Evolutionary conservation across 805 yeast genomes (phyloP).

Genomic region (Candida tammaniensis): DNA sequence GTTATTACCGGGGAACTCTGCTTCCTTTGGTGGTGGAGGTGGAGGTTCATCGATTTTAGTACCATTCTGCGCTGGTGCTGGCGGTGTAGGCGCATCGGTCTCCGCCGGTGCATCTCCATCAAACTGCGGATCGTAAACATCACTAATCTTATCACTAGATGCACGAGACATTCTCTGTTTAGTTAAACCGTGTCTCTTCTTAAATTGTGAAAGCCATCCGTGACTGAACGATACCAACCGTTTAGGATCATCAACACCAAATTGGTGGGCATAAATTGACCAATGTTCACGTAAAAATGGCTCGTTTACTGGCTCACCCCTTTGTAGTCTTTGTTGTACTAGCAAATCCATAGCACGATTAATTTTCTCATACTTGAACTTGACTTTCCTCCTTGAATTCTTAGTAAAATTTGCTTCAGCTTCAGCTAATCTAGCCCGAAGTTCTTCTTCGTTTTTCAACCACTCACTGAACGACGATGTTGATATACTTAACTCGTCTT

Average conservation of each 20-base stretch:
- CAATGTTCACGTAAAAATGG: conserved; percentile 56
- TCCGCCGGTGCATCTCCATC: conserved; percentile 1
- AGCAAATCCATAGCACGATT: conserved; percentile 57
- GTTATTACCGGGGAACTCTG: too few relatives aligned
- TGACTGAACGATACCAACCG: conserved; percentile 53
- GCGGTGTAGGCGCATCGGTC: conserved; percentile 3
- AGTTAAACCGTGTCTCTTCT: conserved; percentile 53
- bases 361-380: conserved; percentile 55
- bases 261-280: conserved; percentile 52
- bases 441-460: conserved; percentile 52
- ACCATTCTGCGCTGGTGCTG: conserved; percentile 4
- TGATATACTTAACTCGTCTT: conserved; percentile 50
- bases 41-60: conserved; percentile 4
- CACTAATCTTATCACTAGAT: not conserved
- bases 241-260: conserved; percentile 60
- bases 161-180: conserved; percentile 24
- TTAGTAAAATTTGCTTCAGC: conserved; percentile 29
- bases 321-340: conserved; percentile 43
- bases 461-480: conserved; percentile 61
- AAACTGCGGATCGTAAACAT: not conserved
- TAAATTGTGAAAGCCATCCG: conserved; percentile 63
- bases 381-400: conserved; percentile 43
- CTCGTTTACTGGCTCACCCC: conserved; percentile 50
- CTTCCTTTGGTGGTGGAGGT: conserved; percentile 3
- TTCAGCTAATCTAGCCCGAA: conserved; percentile 43